Base-by-base conservation (phyloP, 2,329 filamentous ascomycete genomes). In the Venturia nashicola region DNA sequence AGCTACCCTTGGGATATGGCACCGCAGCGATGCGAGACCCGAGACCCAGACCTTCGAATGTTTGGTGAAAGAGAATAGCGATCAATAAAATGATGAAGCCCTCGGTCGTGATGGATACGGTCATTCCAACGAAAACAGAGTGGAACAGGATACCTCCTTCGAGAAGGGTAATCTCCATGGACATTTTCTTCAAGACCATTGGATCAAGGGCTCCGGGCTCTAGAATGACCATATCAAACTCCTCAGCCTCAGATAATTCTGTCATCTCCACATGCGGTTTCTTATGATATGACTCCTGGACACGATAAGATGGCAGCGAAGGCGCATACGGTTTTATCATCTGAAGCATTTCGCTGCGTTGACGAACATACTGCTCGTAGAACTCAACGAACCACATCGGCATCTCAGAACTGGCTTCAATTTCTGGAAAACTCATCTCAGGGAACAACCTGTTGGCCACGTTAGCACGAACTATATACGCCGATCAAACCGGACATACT, bases 121-220 rank as follows among this genome's bases (percentile, higher is more conserved):
- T 86, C 62, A 86, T 77, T 1, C 84, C 84, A 66, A 86, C 85
- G 70, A 86, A 84, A 60, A 86, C 79, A 3, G 80, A 83, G 74
- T 86, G 84, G 74, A 86, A 85, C 63, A 86, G 80, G 66, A 86
- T 80, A 66, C 84, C 83, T 68, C 79, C 85, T 70, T 86, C 84
- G 32, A 83, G 78, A 51, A 78, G 72, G 2, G 73, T 75, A 66
- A 75, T 75, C 44, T 75, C 72, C 64, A 75, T 65, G 16, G 72
- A 74, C 67, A 72, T 71, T 68, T 75, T 75, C 70, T 72, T 72
- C 6, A 75, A 67, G 5, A 75, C 68, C 14, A 75, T 68, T 18
- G 75, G 74, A 39, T 76, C 75, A 0, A 76, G 73, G 3, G 67
- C 66, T 20, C 67, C 69, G 1, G 72, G 67, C 46, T 74, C 72